Conservation (phyloP, 331 rosid genomes). For the Pyracantha coccinea region DNA sequence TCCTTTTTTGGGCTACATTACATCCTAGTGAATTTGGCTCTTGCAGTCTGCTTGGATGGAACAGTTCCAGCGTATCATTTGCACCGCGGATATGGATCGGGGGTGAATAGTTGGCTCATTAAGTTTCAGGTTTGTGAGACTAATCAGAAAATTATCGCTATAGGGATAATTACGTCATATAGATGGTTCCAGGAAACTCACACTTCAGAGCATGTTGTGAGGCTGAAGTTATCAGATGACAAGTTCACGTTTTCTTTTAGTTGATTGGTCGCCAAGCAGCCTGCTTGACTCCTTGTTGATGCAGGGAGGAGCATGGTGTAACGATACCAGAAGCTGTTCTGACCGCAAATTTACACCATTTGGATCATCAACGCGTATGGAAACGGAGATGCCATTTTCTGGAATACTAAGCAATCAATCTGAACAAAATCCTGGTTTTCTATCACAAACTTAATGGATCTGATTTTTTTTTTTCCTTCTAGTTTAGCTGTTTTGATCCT, state of each 20-base stretch:
- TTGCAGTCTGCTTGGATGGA: conserved; percentile 90
- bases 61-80: conserved; percentile 80
- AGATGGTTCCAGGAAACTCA: too few species aligned
- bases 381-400: conserved; percentile 51
- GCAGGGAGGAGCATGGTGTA: conserved; percentile 99
- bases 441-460: background rate
- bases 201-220: too few species aligned
- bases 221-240: too few species aligned
- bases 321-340: conserved; percentile 50
- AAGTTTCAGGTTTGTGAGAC: conserved; percentile 68
- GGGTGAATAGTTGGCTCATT: conserved; percentile 72
- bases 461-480: background rate
- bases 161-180: too few species aligned
- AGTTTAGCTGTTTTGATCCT: conserved; percentile 1
- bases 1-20: background rate
- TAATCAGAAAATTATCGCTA: too few species aligned
- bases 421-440: conserved; percentile 70
- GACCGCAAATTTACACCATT: conserved; percentile 51
- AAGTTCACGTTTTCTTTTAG: background rate
- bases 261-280: background rate
- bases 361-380: conserved; percentile 83
- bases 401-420: conserved; percentile 74
- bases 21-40: background rate
- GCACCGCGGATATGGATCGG: conserved; percentile 75
- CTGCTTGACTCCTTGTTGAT: background rate